These are phyloP conservation scores for Aspergillus oerlinghausenensis DNA, from an alignment of 2,329 filamentous ascomycete genomes.

Conservation along the genomic window DNA sequence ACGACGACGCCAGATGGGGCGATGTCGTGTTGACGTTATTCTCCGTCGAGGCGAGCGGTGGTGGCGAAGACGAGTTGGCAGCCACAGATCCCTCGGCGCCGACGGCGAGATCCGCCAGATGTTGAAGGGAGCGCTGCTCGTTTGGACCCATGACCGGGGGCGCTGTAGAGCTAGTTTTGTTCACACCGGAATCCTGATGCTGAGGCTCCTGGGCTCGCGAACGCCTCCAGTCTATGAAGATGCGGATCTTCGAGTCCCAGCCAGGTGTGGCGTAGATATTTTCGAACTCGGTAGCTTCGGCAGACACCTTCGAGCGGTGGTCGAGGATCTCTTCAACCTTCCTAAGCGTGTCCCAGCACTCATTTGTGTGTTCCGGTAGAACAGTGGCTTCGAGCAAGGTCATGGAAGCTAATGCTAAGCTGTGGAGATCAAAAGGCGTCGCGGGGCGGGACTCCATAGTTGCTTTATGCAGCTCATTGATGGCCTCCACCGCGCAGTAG, in stretches of 20 bases:
- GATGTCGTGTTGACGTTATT: conserved; percentile 21
- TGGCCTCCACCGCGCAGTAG: conserved; percentile 35
- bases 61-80: conserved; percentile 26
- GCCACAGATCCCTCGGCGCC: conserved; percentile 38
- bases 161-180: conserved; percentile 16
- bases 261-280: conserved; percentile 36
- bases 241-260: conserved; percentile 40
- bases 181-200: conserved; percentile 22
- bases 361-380: conserved; percentile 32
- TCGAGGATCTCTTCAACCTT: conserved; percentile 49
- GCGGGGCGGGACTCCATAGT: conserved; percentile 25
- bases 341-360: conserved; percentile 43
- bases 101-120: conserved; percentile 41
- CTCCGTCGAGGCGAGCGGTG: conserved; percentile 20
- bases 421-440: conserved; percentile 41
- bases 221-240: conserved; percentile 37
- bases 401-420: conserved; percentile 37
- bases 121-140: conserved; percentile 42
- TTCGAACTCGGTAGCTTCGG: conserved; percentile 30
- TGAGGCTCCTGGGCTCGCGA: conserved; percentile 31
- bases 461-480: conserved; percentile 38
- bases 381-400: conserved; percentile 41
- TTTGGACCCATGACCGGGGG: conserved; percentile 38
- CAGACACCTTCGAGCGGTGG: conserved; percentile 34
- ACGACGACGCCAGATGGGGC: conserved; percentile 21